Evolutionary conservation across 208 protist species (phyloP), one percentile per base, ranked within the genome.

Genomic region (Porcisia hertigi): DNA sequence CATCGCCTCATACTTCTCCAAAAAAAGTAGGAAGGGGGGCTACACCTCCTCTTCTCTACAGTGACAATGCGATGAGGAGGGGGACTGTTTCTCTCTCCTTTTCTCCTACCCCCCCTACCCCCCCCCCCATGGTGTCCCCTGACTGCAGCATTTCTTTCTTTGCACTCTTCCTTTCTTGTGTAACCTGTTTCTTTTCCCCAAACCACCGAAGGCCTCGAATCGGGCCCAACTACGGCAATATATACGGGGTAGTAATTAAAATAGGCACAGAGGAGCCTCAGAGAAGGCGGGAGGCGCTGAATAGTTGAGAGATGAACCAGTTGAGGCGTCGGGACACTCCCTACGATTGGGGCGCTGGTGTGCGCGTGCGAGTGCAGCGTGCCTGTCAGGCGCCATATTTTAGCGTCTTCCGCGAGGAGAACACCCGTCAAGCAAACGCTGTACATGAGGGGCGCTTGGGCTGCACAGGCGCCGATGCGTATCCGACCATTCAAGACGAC

Each of bases 351-450:
- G 53, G 60, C 52, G 71, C 79, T 3, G 75, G 76, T 0, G 88
- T 94, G 49, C 66, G 77, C 52, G 70, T 77, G 54, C 81, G 88
- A 30, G 86, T 94, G 64, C 77, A 85, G 57, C 81, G 86, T 0
- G 79, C 82, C 39, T 85, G 67, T 49, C 91, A 87, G 78, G 71
- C 58, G 25, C 84, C 84, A 12, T 89, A 88, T 52, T 89, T 87
- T 69, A 92, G 87, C 63, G 45, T 88, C 43, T 90, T 93, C 66
- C 88, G 88, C n/a, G 88, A 95, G 64, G 91, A 95, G 71, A 80
- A 75, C 57, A 95, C 91, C 16, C 84, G 87, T 0, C 79, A 93
- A 49, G 66, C 43, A 1, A 39, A 70, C 30, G 54, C 62, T 7
- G 69, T 81, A 6, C 77, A 80, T 16, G 87, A 91, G 69, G 76